Evolutionary conservation across 345 rosid species (phyloP).

Genomic region (Citrus unshiu): DNA sequence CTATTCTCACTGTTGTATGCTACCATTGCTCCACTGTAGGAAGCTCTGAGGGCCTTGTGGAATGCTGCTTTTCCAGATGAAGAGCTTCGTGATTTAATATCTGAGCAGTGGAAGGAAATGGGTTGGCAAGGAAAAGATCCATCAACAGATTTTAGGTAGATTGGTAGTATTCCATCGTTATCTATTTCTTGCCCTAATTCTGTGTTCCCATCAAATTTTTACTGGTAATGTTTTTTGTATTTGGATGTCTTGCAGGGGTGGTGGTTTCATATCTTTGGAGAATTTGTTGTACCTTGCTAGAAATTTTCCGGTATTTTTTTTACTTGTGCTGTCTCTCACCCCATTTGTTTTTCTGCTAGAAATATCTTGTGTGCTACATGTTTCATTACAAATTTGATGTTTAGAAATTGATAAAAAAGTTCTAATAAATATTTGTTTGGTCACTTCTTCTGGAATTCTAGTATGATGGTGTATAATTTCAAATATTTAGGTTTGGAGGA

Average conservation of each 20-base stretch:
- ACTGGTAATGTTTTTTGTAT: background rate
- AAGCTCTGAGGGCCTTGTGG: conserved; percentile 86
- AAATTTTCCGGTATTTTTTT: conserved; percentile 64
- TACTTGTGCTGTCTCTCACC: background rate
- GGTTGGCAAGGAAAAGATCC: conserved; percentile 99
- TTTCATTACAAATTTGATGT: background rate
- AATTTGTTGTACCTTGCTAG: conserved; percentile 86
- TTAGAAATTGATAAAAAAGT: background rate
- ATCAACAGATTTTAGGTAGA: conserved; percentile 95
- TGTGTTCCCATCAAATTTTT: conserved; percentile 2
- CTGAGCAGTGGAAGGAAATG: conserved; percentile 99
- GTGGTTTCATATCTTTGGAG: conserved; percentile 98
- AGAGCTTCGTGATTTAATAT: conserved; percentile 77
- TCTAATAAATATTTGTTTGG: background rate
- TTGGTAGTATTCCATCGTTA: background rate
- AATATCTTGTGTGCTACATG: background rate
- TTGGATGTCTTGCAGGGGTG: conserved; percentile 69
- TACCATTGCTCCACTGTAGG: conserved; percentile 46
- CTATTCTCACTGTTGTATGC: conserved; percentile 2
- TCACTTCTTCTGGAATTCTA: background rate
- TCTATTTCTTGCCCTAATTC: background rate
- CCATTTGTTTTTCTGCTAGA: background rate
- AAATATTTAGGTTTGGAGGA: background rate
- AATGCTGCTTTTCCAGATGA: conserved; percentile 87
- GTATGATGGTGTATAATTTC: background rate